Evolutionary conservation across 129 eudicot species (phyloP).

Genomic region (Sambucus nigra): DNA sequence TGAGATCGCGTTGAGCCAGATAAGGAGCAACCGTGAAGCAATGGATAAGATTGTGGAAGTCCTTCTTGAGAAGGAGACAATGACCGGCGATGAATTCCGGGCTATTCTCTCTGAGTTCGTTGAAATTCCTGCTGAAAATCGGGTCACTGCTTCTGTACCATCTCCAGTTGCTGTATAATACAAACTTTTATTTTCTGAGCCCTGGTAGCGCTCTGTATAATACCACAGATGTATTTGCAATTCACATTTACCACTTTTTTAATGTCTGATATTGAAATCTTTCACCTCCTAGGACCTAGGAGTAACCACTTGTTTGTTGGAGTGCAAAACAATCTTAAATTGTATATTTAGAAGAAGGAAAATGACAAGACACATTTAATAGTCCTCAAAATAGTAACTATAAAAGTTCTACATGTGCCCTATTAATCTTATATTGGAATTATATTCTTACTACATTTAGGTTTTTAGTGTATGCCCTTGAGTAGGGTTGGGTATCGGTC

Average conservation of each 20-base stretch:
- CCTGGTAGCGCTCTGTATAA: not conserved
- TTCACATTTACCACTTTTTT: not conserved
- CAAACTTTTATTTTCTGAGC: not conserved
- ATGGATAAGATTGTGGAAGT: conserved; percentile 93
- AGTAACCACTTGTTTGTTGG: no score
- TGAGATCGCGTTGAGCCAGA: conserved; percentile 75
- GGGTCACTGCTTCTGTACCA: conserved; percentile 43
- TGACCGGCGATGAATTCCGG: conserved; percentile 89
- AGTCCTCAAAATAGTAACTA: no score
- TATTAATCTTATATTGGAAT: no score
- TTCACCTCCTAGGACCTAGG: conserved; percentile 7
- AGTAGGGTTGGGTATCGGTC: no score
- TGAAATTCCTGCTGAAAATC: conserved; percentile 84
- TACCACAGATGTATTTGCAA: not conserved
- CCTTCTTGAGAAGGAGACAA: conserved; percentile 86
- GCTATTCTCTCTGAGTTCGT: conserved; percentile 81
- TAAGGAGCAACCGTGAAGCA: conserved; percentile 83
- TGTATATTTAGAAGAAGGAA: no score
- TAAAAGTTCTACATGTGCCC: no score
- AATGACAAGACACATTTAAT: no score
- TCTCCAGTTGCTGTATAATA: conserved; percentile 56
- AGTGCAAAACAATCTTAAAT: no score
- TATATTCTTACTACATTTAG: no score
- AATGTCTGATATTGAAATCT: conserved; percentile 4
- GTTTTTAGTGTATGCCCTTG: no score